These are phyloP conservation scores for Ustilago bromivora DNA, from an alignment of 1,284 basidiomycete genomes.

Conservation along the genomic window DNA sequence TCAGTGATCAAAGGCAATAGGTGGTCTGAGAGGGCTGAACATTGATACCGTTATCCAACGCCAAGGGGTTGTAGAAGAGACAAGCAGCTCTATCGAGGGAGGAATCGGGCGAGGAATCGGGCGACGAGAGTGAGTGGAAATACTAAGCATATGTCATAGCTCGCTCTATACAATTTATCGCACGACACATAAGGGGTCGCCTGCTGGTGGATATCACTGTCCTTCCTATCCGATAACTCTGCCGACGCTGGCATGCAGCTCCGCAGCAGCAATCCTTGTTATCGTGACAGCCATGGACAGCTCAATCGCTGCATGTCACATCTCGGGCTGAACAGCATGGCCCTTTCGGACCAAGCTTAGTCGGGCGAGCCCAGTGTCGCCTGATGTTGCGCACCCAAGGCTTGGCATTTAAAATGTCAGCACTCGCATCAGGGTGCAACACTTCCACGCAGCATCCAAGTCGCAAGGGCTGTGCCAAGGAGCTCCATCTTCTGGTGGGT, in stretches of 20 bases:
- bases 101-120: no score
- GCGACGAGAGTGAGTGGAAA: not conserved
- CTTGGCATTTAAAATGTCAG: constrained; percentile 8
- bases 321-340: not conserved
- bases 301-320: not conserved
- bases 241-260: not conserved
- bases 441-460: not conserved
- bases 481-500: not conserved
- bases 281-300: no score
- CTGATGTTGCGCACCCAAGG: not conserved
- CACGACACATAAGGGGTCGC: not conserved
- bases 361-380: not conserved
- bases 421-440: not conserved
- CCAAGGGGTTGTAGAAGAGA: no score
- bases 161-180: not conserved
- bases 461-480: not conserved
- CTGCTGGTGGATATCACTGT: not conserved
- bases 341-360: not conserved
- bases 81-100: no score
- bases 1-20: no score
- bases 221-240: not conserved
- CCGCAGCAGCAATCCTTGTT: no score
- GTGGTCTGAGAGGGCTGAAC: no score
- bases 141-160: constrained; percentile 3
- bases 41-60: no score